These are phyloP conservation scores for Phaeosphaeria sp. DNA, from an alignment of 2,329 filamentous ascomycete species.

Conservation along the genomic window DNA sequence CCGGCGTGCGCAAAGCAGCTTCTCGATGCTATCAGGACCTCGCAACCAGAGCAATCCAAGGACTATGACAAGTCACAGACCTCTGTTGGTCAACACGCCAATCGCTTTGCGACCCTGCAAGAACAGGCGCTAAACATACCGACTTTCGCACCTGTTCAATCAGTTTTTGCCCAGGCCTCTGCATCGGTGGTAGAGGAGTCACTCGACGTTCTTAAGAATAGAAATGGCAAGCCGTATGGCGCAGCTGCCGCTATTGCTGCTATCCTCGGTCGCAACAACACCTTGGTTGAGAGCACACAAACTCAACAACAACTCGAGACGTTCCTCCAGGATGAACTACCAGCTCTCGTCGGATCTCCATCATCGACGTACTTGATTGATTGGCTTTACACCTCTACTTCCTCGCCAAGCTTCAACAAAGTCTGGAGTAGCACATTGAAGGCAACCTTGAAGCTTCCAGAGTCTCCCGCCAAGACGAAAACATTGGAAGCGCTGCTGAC, in stretches of 20 bases:
- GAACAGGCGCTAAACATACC: conserved; percentile 21
- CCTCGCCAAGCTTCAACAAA: conserved; percentile 35
- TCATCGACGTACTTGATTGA: conserved; percentile 72
- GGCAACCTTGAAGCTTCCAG: conserved; percentile 29
- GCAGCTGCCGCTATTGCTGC: conserved; percentile 65
- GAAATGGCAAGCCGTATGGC: conserved; percentile 72
- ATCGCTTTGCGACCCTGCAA: conserved; percentile 68
- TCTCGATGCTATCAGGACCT: conserved; percentile 72
- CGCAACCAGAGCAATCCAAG: conserved; percentile 81
- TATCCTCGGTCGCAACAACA: conserved; percentile 54
- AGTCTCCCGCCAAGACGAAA: conserved; percentile 35
- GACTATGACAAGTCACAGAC: conserved; percentile 77
- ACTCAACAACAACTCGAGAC: conserved; percentile 50
- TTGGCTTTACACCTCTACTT: conserved; percentile 62
- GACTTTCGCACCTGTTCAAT: conserved; percentile 10
- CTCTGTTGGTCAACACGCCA: conserved; percentile 68
- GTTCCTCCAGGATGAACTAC: conserved; percentile 64
- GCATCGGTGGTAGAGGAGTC: conserved; percentile 57
- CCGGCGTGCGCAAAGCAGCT: conserved; percentile 65
- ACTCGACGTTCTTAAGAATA: conserved; percentile 56
- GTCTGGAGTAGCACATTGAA: conserved; percentile 44
- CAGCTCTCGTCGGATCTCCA: conserved; percentile 69
- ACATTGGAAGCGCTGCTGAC: conserved; percentile 44
- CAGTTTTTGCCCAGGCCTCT: conserved; percentile 43
- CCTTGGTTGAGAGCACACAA: conserved; percentile 50